Conservation (phyloP, 805 yeast genomes). For the Wickerhamiella dianesei region DNA sequence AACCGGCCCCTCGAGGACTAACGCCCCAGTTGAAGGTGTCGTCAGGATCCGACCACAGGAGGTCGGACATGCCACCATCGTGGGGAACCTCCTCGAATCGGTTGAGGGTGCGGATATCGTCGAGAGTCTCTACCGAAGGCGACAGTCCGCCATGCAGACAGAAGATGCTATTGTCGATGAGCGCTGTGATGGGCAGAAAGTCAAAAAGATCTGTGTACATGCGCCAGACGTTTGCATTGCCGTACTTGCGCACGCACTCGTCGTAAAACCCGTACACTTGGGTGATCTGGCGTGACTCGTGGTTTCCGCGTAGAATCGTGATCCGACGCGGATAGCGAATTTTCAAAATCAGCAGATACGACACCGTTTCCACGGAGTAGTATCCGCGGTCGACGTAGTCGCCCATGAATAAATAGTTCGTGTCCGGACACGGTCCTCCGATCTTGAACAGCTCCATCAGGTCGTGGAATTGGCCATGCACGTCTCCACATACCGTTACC, state of each 20-base stretch:
- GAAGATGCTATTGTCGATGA: conserved; percentile 79
- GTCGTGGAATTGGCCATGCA: conserved; percentile 1
- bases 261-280: conserved; percentile 94
- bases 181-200: conserved; percentile 84
- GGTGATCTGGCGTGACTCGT: conserved; percentile 34
- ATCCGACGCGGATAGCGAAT: neutral
- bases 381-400: neutral
- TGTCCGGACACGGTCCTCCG: conserved; percentile 1
- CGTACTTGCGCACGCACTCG: conserved; percentile 87
- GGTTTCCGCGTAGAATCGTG: neutral
- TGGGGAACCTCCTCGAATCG: conserved; percentile 94
- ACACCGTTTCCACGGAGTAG: neutral
- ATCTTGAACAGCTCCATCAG: conserved; percentile 1
- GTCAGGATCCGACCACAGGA: conserved; percentile 94
- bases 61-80: conserved; percentile 95
- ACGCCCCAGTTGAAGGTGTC: conserved; percentile 97
- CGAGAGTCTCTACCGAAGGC: conserved; percentile 87
- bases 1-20: conserved; percentile 97
- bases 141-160: conserved; percentile 92
- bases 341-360: neutral
- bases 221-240: conserved; percentile 88
- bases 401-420: neutral
- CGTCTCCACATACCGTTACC: neutral
- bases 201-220: conserved; percentile 83
- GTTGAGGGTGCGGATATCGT: conserved; percentile 80